A percentile compares a stretch with the other conserved stretches of the same genome.
Evolutionary conservation across 2,329 filamentous ascomycete genomes (phyloP).

Genomic region (Stagonosporopsis chrysanthemi): DNA sequence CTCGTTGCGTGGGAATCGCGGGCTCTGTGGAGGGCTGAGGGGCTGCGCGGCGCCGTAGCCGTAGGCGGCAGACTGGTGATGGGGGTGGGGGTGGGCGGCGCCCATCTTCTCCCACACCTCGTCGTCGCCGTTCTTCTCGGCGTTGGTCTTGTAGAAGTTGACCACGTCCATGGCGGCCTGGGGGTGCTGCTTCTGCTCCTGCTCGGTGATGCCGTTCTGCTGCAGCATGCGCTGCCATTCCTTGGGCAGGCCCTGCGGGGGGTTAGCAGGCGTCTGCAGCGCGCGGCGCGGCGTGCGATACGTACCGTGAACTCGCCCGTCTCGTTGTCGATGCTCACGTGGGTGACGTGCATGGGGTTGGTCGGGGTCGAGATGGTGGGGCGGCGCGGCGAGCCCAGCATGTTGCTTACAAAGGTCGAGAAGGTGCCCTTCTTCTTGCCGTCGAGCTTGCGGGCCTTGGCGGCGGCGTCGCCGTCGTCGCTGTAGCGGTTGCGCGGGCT

Average conservation of each 20-base stretch:
- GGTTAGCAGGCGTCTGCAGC: conserved; percentile 27
- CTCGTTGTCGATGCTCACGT: conserved; percentile 95
- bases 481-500: conserved; percentile 51
- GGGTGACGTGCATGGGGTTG: conserved; percentile 96
- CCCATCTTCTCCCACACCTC: conserved; percentile 97
- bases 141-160: conserved; percentile 95
- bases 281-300: too few relatives aligned
- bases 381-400: conserved; percentile 74
- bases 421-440: conserved; percentile 53
- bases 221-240: conserved; percentile 97
- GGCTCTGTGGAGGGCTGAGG: conserved; percentile 81
- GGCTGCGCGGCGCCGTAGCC: conserved; percentile 55
- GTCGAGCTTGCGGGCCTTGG: conserved; percentile 43
- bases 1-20: conserved; percentile 86
- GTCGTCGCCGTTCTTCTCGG: conserved; percentile 80
- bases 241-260: conserved; percentile 81
- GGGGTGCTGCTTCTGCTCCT: conserved; percentile 93
- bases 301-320: conserved; percentile 93
- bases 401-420: conserved; percentile 50
- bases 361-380: conserved; percentile 97
- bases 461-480: conserved; percentile 43
- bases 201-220: conserved; percentile 94
- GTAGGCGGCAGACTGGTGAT: conserved; percentile 45
- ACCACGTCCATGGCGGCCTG: conserved; percentile 96
- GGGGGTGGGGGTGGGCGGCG: conserved; percentile 74